phyloP scores from a whole-genome alignment of 2,329 filamentous ascomycete species.

The Phialophora macrospora region DNA sequence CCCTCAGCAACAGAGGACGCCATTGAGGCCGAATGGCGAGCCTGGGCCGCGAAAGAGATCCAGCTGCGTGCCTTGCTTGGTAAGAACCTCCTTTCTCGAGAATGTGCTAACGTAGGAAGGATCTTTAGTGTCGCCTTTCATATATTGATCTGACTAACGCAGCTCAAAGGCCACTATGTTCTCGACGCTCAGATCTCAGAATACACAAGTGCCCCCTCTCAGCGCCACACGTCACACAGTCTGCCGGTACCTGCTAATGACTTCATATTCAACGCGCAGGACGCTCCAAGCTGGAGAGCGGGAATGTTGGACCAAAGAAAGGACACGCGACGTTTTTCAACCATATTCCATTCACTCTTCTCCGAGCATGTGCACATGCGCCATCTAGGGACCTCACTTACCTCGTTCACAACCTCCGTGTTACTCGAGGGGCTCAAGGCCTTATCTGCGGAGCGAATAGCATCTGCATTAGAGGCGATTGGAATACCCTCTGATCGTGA shows the following conservation, averaged over 20 bases:
- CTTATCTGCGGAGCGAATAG: conserved; percentile 48
- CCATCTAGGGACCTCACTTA: conserved; percentile 16
- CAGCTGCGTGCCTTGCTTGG: conserved; percentile 49
- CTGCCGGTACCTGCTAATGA: conserved; percentile 49
- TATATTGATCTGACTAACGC: not conserved
- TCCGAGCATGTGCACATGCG: conserved; percentile 45
- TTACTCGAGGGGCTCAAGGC: conserved; percentile 53
- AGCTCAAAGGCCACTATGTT: conserved; percentile 49
- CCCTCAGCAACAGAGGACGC: conserved; percentile 42
- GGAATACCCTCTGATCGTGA: conserved; percentile 49
- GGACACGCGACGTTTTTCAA: conserved; percentile 1
- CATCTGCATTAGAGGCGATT: conserved; percentile 45
- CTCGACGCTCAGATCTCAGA: conserved; percentile 52
- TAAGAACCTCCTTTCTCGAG: not conserved
- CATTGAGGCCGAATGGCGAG: conserved; percentile 48
- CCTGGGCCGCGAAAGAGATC: conserved; percentile 52
- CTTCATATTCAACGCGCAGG: conserved; percentile 48
- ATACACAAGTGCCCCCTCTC: conserved; percentile 50
- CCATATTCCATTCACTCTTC: conserved; percentile 49
- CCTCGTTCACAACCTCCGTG: conserved; percentile 19
- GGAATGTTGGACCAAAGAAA: conserved; percentile 35
- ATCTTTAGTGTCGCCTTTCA: not conserved
- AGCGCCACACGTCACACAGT: conserved; percentile 51
- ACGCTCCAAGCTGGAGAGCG: conserved; percentile 38
- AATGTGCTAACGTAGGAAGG: not conserved